Evolutionary conservation across 306 rosid species (phyloP).

Genomic region (Ormosia semicastrata): DNA sequence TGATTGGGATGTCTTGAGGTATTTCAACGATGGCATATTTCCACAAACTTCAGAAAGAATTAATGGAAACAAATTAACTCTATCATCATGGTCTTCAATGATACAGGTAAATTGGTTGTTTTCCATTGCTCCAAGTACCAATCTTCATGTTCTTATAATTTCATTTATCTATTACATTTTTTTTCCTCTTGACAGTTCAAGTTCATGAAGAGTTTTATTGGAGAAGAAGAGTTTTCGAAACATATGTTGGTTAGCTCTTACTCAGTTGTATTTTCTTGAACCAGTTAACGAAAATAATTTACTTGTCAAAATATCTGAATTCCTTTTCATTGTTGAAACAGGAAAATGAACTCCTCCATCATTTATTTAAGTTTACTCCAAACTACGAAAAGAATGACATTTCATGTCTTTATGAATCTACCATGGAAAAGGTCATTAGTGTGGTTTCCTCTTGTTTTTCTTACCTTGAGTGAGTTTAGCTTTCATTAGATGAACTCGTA

Average conservation of each 20-base stretch:
- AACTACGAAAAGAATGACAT: not conserved
- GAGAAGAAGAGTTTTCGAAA: conserved; percentile 3
- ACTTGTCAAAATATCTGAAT: not conserved
- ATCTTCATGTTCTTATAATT: not conserved
- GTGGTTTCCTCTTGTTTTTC: not conserved
- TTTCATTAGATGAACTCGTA: not conserved
- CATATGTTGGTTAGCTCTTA: conserved; percentile 27
- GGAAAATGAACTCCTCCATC: conserved; percentile 39
- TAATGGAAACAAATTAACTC: conserved; percentile 10
- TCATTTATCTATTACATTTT: not conserved
- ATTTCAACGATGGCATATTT: conserved; percentile 13
- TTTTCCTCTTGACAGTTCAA: not conserved
- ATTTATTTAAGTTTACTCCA: conserved; percentile 23
- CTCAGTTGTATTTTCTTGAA: not conserved
- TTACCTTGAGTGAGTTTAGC: not conserved
- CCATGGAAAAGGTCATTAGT: conserved; percentile 17
- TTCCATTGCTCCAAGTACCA: not conserved
- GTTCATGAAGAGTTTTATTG: conserved; percentile 1
- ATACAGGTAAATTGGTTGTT: conserved; percentile 33
- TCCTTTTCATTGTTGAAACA: conserved; percentile 7
- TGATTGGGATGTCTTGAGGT: conserved; percentile 25
- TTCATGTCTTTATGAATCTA: conserved; percentile 32
- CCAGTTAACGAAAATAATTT: not conserved
- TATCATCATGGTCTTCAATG: conserved; percentile 35
- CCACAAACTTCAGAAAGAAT: not conserved